A percentile compares a stretch with the other conserved stretches of the same genome.
phyloP scores from a whole-genome alignment of 345 rosid genomes.

The Linum trigynum region DNA sequence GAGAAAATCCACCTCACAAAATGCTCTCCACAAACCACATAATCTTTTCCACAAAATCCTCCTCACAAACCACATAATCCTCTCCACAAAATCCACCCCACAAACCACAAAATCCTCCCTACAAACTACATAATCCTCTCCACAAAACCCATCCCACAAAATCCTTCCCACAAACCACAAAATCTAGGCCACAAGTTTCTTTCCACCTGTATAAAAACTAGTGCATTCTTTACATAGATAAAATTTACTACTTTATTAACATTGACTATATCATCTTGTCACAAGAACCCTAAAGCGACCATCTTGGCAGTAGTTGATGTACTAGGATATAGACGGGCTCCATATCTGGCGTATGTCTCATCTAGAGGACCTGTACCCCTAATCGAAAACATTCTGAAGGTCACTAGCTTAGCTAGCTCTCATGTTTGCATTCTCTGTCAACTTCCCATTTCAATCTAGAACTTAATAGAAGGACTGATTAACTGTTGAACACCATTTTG shows the following conservation, averaged over 20 bases:
- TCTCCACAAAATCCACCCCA: too few relatives aligned
- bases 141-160: too few relatives aligned
- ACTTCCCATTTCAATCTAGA: background rate
- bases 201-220: background rate
- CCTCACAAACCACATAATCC: too few relatives aligned
- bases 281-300: slow-evolving; percentile 49
- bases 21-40: too few relatives aligned
- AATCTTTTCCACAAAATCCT: too few relatives aligned
- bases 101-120: too few relatives aligned
- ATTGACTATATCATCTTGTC: background rate
- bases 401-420: slow-evolving; percentile 9
- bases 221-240: background rate
- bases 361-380: slow-evolving; percentile 65
- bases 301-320: slow-evolving; percentile 41
- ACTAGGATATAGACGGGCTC: slow-evolving; percentile 47
- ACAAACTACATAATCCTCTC: too few relatives aligned
- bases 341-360: slow-evolving; percentile 62
- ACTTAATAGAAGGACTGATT: background rate
- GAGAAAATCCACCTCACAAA: too few relatives aligned
- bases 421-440: background rate
- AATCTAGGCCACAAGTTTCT: slow-evolving; percentile 41
- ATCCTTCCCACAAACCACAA: too few relatives aligned
- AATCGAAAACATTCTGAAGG: slow-evolving; percentile 77
- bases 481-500: background rate
- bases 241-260: background rate